These are phyloP conservation scores for Endotrypanum monterogeii DNA, from an alignment of 208 protist species.

Conservation along the genomic window DNA sequence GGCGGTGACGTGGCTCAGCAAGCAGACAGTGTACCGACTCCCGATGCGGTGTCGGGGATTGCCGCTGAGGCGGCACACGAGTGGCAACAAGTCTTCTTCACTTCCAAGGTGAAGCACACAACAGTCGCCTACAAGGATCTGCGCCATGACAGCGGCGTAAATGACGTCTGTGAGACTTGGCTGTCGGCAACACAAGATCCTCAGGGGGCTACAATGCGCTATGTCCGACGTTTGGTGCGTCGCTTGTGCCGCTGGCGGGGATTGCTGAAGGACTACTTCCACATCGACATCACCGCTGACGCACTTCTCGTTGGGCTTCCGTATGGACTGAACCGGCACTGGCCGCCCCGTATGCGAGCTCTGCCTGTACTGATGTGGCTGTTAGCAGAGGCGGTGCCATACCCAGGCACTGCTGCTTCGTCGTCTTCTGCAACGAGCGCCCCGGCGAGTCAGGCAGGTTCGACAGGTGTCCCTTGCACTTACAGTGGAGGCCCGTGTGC, in stretches of 20 bases:
- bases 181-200: conserved; percentile 8
- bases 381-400: conserved; percentile 72
- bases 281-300: conserved; percentile 53
- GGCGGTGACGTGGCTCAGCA: neutral
- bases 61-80: conserved; percentile 7
- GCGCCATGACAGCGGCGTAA: neutral
- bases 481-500: neutral
- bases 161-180: neutral
- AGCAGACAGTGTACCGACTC: neutral
- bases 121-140: neutral
- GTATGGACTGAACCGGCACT: conserved; percentile 59
- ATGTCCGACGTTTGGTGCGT: conserved; percentile 49
- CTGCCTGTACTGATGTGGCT: conserved; percentile 70
- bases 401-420: conserved; percentile 17
- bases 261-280: conserved; percentile 87
- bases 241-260: conserved; percentile 58
- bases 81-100: conserved; percentile 29
- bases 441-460: neutral
- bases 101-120: neutral
- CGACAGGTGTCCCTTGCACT: neutral
- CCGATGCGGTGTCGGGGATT: conserved; percentile 11
- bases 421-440: neutral
- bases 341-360: conserved; percentile 66
- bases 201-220: conserved; percentile 20
- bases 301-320: conserved; percentile 57